Evolutionary conservation across 768 basidiomycete genomes (phyloP), one percentile per base, ranked within the genome.

Genomic region (Agaricus sinodeliciosus): DNA sequence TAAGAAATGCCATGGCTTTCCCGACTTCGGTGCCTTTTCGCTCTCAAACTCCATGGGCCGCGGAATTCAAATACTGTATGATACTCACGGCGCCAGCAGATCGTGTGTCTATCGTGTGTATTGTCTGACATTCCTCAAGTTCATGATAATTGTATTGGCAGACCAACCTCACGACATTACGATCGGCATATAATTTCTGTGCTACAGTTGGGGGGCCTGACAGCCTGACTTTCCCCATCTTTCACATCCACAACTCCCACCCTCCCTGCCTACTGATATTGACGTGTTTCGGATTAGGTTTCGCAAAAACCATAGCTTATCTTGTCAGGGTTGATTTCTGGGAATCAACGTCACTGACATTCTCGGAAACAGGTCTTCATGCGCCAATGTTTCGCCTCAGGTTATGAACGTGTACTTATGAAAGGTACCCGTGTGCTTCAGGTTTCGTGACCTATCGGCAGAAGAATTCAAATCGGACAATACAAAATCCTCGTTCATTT

Each of bases 401-500:
- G 26, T 9, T 36, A 6, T 18, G 5, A 39, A 37, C 16, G 40
- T 9, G 31, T 25, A 37, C 19, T 27, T 46, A 40, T 53, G 51
- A 40, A 28, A 45, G 37, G 16, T 12, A 15, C 37, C 16, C 37
- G 16, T 11, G 37, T 16, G 16, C 37, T 39, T 34, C 26, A 27
- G 7, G 40, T 19, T 8, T 15, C 28, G 6, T 27, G 18, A 22
- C 15, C 28, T 26, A 9, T 48, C 25, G 28, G n/a, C 15, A 48
- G 40, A 19, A 47, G 45, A 19, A 48, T 48, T 46, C 45, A 40
- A 40, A 42, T 48, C 45, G 52, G 52, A 54, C 26, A 53, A 47
- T 53, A 44, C 26, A 42, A 43, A 42, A 41, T 18, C 7, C 11
- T 11, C n/a, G 11, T 27, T 25, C 22, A 16, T 39, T 35, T 18